Evolutionary conservation across 31 red algal species (phyloP).

Genomic region (Bonnemaisonia californica): DNA sequence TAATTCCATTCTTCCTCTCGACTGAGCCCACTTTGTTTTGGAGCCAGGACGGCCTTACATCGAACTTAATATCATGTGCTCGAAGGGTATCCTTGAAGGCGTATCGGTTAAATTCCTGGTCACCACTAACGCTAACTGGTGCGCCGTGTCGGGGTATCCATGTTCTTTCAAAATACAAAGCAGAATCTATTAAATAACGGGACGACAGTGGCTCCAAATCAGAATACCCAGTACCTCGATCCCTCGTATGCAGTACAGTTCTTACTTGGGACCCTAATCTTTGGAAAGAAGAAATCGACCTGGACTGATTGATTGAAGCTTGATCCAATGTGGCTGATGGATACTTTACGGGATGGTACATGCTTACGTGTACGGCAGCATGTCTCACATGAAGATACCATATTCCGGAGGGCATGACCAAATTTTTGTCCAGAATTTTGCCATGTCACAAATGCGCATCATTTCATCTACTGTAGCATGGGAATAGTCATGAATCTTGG

Average conservation of each 20-base stretch:
- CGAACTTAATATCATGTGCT: not conserved
- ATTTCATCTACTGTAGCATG: not conserved
- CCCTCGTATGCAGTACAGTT: not conserved
- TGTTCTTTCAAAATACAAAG: not conserved
- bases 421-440: not conserved
- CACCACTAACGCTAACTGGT: not conserved
- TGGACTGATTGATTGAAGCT: not conserved
- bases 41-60: not conserved
- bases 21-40: not conserved
- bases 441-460: not conserved
- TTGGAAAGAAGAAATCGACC: not conserved
- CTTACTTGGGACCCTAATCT: not conserved
- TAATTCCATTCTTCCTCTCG: not conserved
- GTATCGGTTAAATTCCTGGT: not conserved
- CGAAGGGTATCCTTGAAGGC: not conserved
- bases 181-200: not conserved
- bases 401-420: not conserved
- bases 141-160: not conserved
- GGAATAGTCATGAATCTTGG: not conserved
- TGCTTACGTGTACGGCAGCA: not conserved
- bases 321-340: not conserved
- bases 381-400: not conserved
- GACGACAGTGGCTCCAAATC: not conserved
- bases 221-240: not conserved
- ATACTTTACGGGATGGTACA: not conserved